phyloP scores from a whole-genome alignment of 73 alveolate genomes.

The Blepharisma stoltei region DNA sequence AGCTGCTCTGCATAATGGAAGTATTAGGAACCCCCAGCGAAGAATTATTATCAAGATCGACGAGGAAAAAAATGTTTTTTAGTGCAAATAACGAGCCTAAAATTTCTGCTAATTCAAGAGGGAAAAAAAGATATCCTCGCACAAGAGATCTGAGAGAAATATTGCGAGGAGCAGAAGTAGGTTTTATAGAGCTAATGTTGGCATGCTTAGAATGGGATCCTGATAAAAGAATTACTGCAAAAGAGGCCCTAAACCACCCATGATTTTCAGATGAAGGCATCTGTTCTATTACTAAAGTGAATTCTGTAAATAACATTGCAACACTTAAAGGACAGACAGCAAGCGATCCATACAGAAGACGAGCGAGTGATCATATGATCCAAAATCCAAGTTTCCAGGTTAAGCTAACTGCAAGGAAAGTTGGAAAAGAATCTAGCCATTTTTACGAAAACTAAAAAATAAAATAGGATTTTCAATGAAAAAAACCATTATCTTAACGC shows the following conservation, averaged over 20 bases:
- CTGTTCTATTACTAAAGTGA: too few relatives aligned
- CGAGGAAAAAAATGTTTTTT: conserved; percentile 28
- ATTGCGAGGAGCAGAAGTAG: not conserved
- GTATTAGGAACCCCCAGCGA: not conserved
- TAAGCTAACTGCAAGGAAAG: too few relatives aligned
- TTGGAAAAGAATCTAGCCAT: too few relatives aligned
- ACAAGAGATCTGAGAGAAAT: not conserved
- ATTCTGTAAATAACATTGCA: too few relatives aligned
- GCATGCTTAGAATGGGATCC: conserved; percentile 85
- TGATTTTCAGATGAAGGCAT: too few relatives aligned
- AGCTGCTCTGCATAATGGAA: conserved; percentile 32
- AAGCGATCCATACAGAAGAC: too few relatives aligned
- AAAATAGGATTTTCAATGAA: too few relatives aligned
- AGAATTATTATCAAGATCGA: not conserved
- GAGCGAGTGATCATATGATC: too few relatives aligned
- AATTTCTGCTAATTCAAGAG: not conserved
- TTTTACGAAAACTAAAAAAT: too few relatives aligned
- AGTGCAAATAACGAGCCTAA: conserved; percentile 20
- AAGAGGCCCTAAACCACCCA: conserved; percentile 42
- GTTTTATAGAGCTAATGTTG: conserved; percentile 44
- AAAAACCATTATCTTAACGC: too few relatives aligned
- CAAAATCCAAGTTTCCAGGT: too few relatives aligned
- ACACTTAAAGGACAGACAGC: too few relatives aligned
- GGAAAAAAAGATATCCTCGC: conserved; percentile 40
- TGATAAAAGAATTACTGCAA: conserved; percentile 63